Conservation (phyloP, 306 rosid genomes). For the Trifolium dubium region DNA sequence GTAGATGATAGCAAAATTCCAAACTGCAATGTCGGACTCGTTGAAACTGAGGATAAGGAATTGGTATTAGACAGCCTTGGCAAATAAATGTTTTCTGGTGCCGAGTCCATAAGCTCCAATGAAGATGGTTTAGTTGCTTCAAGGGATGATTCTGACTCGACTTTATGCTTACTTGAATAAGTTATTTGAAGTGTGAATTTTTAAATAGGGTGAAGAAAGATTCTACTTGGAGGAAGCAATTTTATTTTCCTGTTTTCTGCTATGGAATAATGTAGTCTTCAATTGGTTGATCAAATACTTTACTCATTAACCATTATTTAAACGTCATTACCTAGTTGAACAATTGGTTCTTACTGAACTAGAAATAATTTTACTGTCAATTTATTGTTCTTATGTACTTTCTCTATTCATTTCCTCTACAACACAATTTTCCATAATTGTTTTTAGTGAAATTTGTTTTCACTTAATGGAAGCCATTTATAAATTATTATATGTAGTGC, state of each 20-base stretch:
- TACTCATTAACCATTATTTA: conserved; percentile 34
- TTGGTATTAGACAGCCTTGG: conserved; percentile 37
- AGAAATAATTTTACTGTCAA: neutral
- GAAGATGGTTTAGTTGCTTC: conserved; percentile 73
- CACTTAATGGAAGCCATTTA: conserved; percentile 15
- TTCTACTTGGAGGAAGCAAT: conserved; percentile 25
- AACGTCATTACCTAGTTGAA: conserved; percentile 22
- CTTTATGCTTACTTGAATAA: conserved; percentile 58
- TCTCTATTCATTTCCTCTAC: neutral
- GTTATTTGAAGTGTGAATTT: conserved; percentile 55
- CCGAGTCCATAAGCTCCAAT: conserved; percentile 74
- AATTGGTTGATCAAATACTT: conserved; percentile 21
- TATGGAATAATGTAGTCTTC: conserved; percentile 26
- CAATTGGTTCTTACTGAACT: conserved; percentile 27
- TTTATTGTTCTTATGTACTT: neutral
- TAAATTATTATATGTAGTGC: neutral
- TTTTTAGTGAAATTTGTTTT: conserved; percentile 7
- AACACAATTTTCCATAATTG: neutral
- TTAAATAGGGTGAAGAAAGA: conserved; percentile 30
- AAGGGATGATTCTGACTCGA: conserved; percentile 78
- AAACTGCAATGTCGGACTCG: conserved; percentile 25
- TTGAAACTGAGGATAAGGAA: conserved; percentile 43
- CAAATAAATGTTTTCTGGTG: conserved; percentile 49
- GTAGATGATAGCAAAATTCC: conserved; percentile 38
- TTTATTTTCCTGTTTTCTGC: conserved; percentile 10